A percentile compares a stretch with the other conserved stretches of the same genome.
Evolutionary conservation across 2,329 filamentous ascomycete genomes (phyloP).

Genomic region (Fusarium buxicola): DNA sequence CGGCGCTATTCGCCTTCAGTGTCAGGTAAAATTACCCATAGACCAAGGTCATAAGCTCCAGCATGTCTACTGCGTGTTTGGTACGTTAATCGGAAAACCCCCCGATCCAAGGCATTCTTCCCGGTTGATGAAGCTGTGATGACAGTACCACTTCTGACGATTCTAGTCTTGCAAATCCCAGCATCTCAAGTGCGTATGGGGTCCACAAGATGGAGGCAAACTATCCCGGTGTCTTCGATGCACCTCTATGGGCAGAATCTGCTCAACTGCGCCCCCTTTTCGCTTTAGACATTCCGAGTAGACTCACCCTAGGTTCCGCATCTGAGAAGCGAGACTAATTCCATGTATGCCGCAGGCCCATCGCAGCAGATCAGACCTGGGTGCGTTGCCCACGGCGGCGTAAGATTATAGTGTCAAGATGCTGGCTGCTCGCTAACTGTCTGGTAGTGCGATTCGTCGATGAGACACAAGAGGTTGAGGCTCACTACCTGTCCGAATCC

Average conservation of each 20-base stretch:
- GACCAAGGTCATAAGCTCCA: no score
- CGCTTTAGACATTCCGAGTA: slow-evolving; percentile 18
- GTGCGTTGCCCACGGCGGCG: slow-evolving; percentile 27
- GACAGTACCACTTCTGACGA: not conserved
- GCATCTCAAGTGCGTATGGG: slow-evolving; percentile 21
- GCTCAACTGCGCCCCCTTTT: slow-evolving; percentile 6
- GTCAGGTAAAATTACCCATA: no score
- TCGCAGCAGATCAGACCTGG: slow-evolving; percentile 19
- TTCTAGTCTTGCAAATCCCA: slow-evolving; percentile 5
- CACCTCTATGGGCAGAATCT: slow-evolving; percentile 4
- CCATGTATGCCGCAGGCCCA: not conserved
- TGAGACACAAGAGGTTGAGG: slow-evolving; percentile 31
- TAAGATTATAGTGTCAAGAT: not conserved
- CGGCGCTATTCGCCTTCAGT: slow-evolving; percentile 14
- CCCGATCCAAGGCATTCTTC: no score
- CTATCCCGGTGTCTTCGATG: slow-evolving; percentile 7
- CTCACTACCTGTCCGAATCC: slow-evolving; percentile 18
- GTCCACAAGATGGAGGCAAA: not conserved
- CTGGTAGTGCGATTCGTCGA: slow-evolving; percentile 31
- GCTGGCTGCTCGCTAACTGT: not conserved
- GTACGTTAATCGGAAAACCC: slow-evolving; percentile 1
- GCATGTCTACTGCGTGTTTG: slow-evolving; percentile 3
- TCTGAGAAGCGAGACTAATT: not conserved
- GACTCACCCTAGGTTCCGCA: not conserved
- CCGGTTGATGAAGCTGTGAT: not conserved